phyloP scores from a whole-genome alignment of 306 rosid genomes.

The Fragaria nilgerrensis region DNA sequence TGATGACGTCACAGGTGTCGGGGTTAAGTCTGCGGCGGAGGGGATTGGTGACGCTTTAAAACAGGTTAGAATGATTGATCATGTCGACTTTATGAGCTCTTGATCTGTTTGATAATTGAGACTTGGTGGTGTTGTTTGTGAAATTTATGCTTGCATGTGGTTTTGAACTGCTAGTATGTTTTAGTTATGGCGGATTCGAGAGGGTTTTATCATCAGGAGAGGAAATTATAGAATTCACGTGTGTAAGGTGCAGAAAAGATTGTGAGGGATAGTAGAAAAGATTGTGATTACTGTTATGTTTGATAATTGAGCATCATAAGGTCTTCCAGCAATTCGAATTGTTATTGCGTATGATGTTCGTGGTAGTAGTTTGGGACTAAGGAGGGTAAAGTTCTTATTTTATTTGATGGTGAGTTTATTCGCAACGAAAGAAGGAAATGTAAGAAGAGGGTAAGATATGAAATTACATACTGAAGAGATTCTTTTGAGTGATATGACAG shows the following conservation, averaged over 20 bases:
- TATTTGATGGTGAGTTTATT: background rate
- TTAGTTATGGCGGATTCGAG: background rate
- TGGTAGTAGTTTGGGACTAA: background rate
- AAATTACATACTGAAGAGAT: background rate
- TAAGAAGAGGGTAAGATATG: background rate
- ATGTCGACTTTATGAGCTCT: background rate
- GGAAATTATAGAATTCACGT: slow-evolving; percentile 2
- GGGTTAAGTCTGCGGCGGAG: slow-evolving; percentile 31
- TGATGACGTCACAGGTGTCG: slow-evolving; percentile 49
- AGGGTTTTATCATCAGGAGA: background rate
- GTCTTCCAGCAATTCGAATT: background rate
- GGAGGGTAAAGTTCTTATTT: background rate
- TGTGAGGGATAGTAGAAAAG: slow-evolving; percentile 11
- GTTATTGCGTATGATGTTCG: background rate
- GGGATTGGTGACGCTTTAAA: slow-evolving; percentile 37
- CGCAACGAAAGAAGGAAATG: background rate
- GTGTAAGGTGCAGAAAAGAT: background rate
- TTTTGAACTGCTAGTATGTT: background rate
- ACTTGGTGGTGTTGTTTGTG: background rate
- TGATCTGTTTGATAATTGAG: background rate
- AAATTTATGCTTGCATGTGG: background rate
- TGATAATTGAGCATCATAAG: background rate
- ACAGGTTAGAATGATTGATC: slow-evolving; percentile 44
- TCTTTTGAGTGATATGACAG: background rate
- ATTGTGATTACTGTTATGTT: background rate